Evolutionary conservation across 345 rosid species (phyloP).

Genomic region (Corchorus capsularis): DNA sequence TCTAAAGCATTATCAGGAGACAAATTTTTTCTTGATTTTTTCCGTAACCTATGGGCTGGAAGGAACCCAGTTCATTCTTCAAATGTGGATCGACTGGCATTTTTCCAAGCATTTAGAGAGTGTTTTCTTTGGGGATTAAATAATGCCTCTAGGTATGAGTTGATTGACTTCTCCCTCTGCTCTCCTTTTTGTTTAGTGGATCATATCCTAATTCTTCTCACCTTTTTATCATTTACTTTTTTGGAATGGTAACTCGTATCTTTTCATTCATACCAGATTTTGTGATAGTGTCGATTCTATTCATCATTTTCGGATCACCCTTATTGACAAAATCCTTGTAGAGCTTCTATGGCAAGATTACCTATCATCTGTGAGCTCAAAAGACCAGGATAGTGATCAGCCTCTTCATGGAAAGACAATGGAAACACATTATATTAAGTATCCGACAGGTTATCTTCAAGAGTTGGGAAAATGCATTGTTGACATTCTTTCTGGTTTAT

Average conservation of each 20-base stretch:
- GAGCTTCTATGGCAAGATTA: slow-evolving; percentile 83
- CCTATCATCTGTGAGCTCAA: slow-evolving; percentile 31
- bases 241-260: slow-evolving; percentile 15
- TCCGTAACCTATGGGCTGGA: slow-evolving; percentile 80
- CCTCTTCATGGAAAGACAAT: slow-evolving; percentile 37
- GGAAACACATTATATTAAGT: slow-evolving; percentile 37
- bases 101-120: slow-evolving; percentile 69
- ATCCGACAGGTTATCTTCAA: slow-evolving; percentile 44
- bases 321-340: slow-evolving; percentile 62
- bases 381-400: slow-evolving; percentile 31
- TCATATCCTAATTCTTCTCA: not conserved
- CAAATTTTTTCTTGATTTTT: slow-evolving; percentile 70
- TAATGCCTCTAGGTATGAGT: slow-evolving; percentile 65
- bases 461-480: slow-evolving; percentile 85
- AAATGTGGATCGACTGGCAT: slow-evolving; percentile 50
- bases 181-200: not conserved
- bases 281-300: slow-evolving; percentile 51
- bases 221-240: slow-evolving; percentile 4
- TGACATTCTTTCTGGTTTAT: slow-evolving; percentile 67
- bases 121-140: slow-evolving; percentile 84
- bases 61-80: slow-evolving; percentile 58
- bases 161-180: slow-evolving; percentile 10
- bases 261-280: slow-evolving; percentile 44
- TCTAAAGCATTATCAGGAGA: slow-evolving; percentile 55
- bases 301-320: slow-evolving; percentile 48